These are phyloP conservation scores for Moesziomyces sp. DNA, from an alignment of 1,284 basidiomycete genomes.

Conservation along the genomic window DNA sequence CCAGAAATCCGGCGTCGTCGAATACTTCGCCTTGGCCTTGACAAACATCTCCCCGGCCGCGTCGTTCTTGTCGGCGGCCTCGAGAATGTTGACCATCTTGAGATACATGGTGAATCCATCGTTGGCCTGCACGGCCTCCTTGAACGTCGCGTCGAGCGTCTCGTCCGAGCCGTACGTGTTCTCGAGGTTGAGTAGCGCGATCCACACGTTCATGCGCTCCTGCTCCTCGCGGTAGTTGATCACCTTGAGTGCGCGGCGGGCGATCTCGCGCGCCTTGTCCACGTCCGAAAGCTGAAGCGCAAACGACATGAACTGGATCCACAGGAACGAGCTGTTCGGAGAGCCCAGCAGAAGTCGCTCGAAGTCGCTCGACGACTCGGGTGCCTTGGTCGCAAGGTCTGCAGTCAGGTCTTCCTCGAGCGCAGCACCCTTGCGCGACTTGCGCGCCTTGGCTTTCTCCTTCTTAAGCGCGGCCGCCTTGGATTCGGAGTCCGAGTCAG, in stretches of 20 bases:
- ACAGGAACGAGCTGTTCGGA: slow-evolving; percentile 95
- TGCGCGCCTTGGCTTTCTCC: slow-evolving; percentile 25
- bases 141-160: slow-evolving; percentile 82
- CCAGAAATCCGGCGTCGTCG: slow-evolving; percentile 90
- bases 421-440: slow-evolving; percentile 16
- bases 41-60: slow-evolving; percentile 56
- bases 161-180: slow-evolving; percentile 84
- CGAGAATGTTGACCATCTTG: slow-evolving; percentile 84
- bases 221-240: slow-evolving; percentile 97
- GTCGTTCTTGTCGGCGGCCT: slow-evolving; percentile 78
- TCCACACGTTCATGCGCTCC: slow-evolving; percentile 97
- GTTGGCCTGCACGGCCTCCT: slow-evolving; percentile 87
- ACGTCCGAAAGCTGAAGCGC: slow-evolving; percentile 94
- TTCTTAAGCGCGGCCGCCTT: slow-evolving; percentile 38
- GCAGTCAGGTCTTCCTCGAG: slow-evolving; percentile 62
- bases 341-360: slow-evolving; percentile 93
- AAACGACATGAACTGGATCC: slow-evolving; percentile 99
- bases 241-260: slow-evolving; percentile 81
- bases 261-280: slow-evolving; percentile 90
- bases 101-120: slow-evolving; percentile 91
- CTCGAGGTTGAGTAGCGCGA: slow-evolving; percentile 93
- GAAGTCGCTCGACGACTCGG: slow-evolving; percentile 92
- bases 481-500: slow-evolving; percentile 72
- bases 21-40: slow-evolving; percentile 82
- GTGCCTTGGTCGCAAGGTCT: slow-evolving; percentile 68